Percentiles rank a stretch among this genome's conserved stretches.
phyloP scores from a whole-genome alignment of 139 green algal genomes.

The Zygnema cylindricum region DNA sequence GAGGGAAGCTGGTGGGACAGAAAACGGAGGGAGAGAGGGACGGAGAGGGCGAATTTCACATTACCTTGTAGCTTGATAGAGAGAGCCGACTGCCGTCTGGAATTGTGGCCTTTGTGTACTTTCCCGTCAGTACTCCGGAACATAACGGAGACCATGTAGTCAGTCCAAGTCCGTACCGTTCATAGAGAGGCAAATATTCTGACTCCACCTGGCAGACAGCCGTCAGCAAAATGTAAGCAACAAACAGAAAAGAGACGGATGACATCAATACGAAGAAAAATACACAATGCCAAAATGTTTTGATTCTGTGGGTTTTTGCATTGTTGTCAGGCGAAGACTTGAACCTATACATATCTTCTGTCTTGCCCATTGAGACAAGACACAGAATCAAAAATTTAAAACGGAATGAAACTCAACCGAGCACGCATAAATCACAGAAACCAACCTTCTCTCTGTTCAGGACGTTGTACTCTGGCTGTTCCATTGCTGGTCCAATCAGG shows the following conservation, averaged over 20 bases:
- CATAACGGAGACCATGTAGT: slow-evolving; percentile 84
- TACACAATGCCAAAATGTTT: no score
- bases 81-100: slow-evolving; percentile 75
- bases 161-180: slow-evolving; percentile 71
- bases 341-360: background rate
- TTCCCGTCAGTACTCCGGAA: slow-evolving; percentile 83
- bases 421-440: no score
- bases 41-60: background rate
- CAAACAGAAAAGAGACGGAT: no score
- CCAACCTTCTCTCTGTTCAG: slow-evolving; percentile 69
- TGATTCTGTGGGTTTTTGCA: no score
- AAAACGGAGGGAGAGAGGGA: background rate
- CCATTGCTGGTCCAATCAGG: slow-evolving; percentile 73
- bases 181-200: slow-evolving; percentile 77
- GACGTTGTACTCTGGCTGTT: slow-evolving; percentile 91
- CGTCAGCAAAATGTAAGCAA: no score
- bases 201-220: slow-evolving; percentile 68
- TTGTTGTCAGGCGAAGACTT: no score
- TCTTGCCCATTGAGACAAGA: no score
- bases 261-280: no score
- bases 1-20: no score
- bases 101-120: slow-evolving; percentile 76
- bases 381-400: no score
- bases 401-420: no score
- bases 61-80: slow-evolving; percentile 76